Base-by-base conservation (phyloP, 768 basidiomycete genomes). In the Amanita polypyramis region DNA sequence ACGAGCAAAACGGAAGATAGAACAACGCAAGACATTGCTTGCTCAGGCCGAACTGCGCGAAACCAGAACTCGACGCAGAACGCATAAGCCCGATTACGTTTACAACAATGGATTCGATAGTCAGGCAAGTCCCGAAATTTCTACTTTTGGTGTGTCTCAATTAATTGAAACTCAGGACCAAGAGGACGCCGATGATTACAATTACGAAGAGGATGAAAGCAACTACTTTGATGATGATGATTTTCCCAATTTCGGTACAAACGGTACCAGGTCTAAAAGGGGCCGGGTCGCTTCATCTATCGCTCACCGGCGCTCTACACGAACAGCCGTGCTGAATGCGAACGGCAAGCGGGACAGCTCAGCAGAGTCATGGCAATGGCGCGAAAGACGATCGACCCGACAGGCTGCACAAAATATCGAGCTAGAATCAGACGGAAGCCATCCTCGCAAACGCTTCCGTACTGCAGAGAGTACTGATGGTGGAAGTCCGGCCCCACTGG, bases 41-140 rank as follows among this genome's bases (percentile, higher is more conserved):
- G 85, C 80, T 15, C 85, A 88, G 60, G 79, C 83, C 32, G 87
- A 89, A 60, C 66, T 88, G 50, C 76, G 87, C 52, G 79, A 82
- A 62, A 90, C 86, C 21, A 75, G 89, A 51, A 90, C 88, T 15
- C 74, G 87, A 51, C 73, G 83, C 45, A 75, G 77, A 64, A 79
- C 82, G 2, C 75, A 75, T 36, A 79, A 76, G 53, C 84, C 85
- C 40, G 84, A 89, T 68, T 92, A 92, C 64, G 85, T 85, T 44
- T 88, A 90, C 63, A 71, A 74, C 57, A 75, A 82, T 55, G 72
- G 73, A 49, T 65, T 70, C 54, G 78, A 76, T 49, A 82, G 79
- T 55, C 87, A 84, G 64, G 83, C 70, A 70, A 67, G 77, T 67
- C 40, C 35, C 53, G 42, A 42, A 42, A 21, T 34, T 5, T 49